Evolutionary conservation across 495 filamentous ascomycete genomes (phyloP).

Genomic region (Darksidea phi): DNA sequence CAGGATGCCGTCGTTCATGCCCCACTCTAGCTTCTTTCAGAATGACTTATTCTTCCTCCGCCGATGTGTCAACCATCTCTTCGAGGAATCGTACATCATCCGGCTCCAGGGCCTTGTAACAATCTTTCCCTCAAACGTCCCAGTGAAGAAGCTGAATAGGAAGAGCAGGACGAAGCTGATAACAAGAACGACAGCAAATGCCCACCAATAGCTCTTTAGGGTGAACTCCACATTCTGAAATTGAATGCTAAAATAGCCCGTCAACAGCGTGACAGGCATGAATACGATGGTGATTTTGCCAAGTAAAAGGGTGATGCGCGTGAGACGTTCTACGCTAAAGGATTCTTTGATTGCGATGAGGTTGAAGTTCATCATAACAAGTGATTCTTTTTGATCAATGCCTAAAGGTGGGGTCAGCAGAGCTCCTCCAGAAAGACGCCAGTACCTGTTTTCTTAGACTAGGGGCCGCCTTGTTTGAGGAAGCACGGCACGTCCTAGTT

Average conservation of each 20-base stretch:
- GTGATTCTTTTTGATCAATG: constrained; percentile 71
- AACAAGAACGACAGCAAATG: constrained; percentile 66
- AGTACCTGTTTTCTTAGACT: too few relatives aligned
- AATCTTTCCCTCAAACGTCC: constrained; percentile 48
- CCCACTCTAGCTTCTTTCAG: not conserved
- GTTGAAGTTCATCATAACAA: constrained; percentile 83
- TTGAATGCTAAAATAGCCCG: constrained; percentile 77
- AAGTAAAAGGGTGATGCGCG: constrained; percentile 75
- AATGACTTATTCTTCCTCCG: constrained; percentile 2
- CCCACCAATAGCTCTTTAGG: constrained; percentile 66
- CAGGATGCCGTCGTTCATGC: not conserved
- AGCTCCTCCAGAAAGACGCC: too few relatives aligned
- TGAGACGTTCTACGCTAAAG: constrained; percentile 72
- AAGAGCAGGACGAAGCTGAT: constrained; percentile 61
- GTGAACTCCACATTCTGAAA: constrained; percentile 63
- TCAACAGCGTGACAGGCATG: constrained; percentile 79
- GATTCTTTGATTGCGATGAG: constrained; percentile 83
- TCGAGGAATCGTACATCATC: constrained; percentile 22
- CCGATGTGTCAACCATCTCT: constrained; percentile 19
- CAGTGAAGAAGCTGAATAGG: constrained; percentile 54
- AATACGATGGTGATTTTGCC: constrained; percentile 83
- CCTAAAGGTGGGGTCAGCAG: too few relatives aligned
- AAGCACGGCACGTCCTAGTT: too few relatives aligned
- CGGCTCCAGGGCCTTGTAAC: constrained; percentile 30
- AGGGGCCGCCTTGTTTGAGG: too few relatives aligned